Evolutionary conservation across 2,329 filamentous ascomycete genomes (phyloP).

Genomic region (Penicillium sp.): DNA sequence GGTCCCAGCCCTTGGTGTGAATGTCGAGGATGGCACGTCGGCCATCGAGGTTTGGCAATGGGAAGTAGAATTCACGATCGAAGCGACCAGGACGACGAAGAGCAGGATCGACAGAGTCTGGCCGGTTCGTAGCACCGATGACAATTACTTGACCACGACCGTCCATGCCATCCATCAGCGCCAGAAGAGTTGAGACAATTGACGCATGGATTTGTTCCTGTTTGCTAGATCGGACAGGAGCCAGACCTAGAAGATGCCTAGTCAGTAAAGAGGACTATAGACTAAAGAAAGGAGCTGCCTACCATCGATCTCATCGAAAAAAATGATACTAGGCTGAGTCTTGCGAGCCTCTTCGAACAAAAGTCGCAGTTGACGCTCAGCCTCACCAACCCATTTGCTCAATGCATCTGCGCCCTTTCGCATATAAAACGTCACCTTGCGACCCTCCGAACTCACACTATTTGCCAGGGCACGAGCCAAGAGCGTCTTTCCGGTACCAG

Average conservation of each 20-base stretch:
- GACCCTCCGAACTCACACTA: constrained; percentile 80
- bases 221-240: constrained; percentile 93
- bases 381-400: constrained; percentile 98
- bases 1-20: constrained; percentile 90
- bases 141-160: constrained; percentile 97
- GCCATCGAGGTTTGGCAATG: constrained; percentile 76
- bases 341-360: constrained; percentile 94
- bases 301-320: constrained; percentile 99
- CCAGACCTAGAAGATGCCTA: constrained; percentile 53
- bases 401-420: constrained; percentile 95
- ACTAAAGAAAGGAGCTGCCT: constrained; percentile 14
- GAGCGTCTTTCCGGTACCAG: constrained; percentile 97
- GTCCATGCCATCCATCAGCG: constrained; percentile 97
- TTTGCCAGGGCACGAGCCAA: constrained; percentile 89
- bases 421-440: constrained; percentile 99
- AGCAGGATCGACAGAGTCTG: constrained; percentile 95
- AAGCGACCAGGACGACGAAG: constrained; percentile 90
- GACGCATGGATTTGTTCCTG: constrained; percentile 98
- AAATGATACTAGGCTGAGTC: constrained; percentile 97
- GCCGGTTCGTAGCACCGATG: constrained; percentile 96
- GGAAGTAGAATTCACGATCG: constrained; percentile 97
- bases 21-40: constrained; percentile 89
- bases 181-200: constrained; percentile 90
- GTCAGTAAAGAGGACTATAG: constrained; percentile 8
- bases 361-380: constrained; percentile 87